Evolutionary conservation across 2,329 filamentous ascomycete species (phyloP).

Genomic region (Knufia petricola): DNA sequence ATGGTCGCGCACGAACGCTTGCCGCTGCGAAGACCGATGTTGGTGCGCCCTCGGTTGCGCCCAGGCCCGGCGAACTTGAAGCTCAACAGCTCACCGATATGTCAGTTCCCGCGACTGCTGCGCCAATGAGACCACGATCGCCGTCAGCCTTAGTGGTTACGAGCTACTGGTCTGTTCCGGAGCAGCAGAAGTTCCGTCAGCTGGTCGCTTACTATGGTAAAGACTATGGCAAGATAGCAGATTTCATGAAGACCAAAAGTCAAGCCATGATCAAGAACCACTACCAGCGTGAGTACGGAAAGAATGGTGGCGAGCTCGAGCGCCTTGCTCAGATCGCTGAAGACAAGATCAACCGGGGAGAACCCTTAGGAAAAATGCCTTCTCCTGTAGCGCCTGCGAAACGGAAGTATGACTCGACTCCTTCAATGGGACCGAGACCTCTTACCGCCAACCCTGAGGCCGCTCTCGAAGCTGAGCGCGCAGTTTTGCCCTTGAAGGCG

Average conservation of each 20-base stretch:
- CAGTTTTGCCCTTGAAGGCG: slow-evolving; percentile 26
- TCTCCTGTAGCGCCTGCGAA: slow-evolving; percentile 34
- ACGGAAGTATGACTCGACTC: slow-evolving; percentile 39
- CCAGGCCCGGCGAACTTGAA: not conserved
- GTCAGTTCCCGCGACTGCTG: not conserved
- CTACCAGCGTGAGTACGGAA: slow-evolving; percentile 34
- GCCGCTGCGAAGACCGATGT: slow-evolving; percentile 11
- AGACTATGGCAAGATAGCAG: slow-evolving; percentile 40
- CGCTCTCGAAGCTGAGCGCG: slow-evolving; percentile 13
- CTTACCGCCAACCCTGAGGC: slow-evolving; percentile 27
- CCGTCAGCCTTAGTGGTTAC: slow-evolving; percentile 26
- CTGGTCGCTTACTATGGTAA: slow-evolving; percentile 39
- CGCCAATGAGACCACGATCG: not conserved
- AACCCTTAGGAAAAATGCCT: slow-evolving; percentile 36
- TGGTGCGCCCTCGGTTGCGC: slow-evolving; percentile 1
- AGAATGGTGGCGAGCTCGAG: slow-evolving; percentile 38
- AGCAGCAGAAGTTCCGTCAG: slow-evolving; percentile 38
- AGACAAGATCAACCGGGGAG: slow-evolving; percentile 35
- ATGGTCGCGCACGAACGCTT: slow-evolving; percentile 16
- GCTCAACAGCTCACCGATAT: not conserved
- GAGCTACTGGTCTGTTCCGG: slow-evolving; percentile 45
- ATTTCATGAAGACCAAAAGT: slow-evolving; percentile 44
- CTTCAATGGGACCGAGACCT: slow-evolving; percentile 28
- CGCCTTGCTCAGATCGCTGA: slow-evolving; percentile 35
- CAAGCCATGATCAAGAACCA: slow-evolving; percentile 46